Conservation (phyloP, 768 basidiomycete genomes). For the Ramaria sp. region DNA sequence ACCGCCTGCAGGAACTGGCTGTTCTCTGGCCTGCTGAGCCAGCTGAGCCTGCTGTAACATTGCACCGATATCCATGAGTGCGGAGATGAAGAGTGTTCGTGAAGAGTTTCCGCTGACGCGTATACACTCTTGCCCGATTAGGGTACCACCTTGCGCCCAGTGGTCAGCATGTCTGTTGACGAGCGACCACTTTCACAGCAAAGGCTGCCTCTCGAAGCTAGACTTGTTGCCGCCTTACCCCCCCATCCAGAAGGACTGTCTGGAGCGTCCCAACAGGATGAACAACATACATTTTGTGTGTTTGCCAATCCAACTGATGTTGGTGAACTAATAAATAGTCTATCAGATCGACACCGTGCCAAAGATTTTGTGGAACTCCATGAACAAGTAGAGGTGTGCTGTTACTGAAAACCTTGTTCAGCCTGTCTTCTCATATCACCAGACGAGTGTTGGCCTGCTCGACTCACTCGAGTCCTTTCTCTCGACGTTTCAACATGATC, state of each 20-base stretch:
- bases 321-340: constrained; percentile 3
- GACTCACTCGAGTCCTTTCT: constrained; percentile 86
- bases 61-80: constrained; percentile 23
- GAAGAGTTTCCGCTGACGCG: constrained; percentile 29
- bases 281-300: not conserved
- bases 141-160: not conserved
- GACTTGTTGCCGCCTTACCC: not conserved
- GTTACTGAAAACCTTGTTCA: not conserved
- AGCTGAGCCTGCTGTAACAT: constrained; percentile 25
- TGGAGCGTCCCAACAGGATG: not conserved
- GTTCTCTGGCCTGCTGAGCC: constrained; percentile 20
- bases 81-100: constrained; percentile 5
- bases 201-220: not conserved
- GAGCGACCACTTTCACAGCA: not conserved
- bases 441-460: constrained; percentile 82
- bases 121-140: constrained; percentile 13
- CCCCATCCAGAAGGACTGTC: not conserved
- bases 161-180: not conserved
- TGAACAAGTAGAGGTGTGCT: constrained; percentile 72
- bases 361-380: constrained; percentile 81
- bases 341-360: constrained; percentile 30
- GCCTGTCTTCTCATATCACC: constrained; percentile 9
- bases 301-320: not conserved
- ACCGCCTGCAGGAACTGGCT: constrained; percentile 28
- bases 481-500: constrained; percentile 89